Base-by-base conservation (phyloP, 177 flowering plant genomes). In the Vitis hybrid region DNA sequence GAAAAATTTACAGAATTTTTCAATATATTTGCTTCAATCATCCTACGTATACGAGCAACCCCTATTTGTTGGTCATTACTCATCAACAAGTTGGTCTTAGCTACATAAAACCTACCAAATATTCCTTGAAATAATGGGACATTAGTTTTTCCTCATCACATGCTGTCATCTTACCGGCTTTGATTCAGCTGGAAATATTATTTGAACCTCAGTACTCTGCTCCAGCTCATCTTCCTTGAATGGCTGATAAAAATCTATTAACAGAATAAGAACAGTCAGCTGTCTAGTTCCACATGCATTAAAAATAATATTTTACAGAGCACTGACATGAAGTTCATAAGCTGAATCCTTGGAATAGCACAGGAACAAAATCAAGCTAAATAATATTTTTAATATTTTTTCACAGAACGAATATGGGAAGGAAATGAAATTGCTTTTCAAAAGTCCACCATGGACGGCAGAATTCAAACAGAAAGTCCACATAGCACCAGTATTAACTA, bases 211-310 rank as follows among this genome's bases (percentile, higher is more conserved):
- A 17, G 97, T 95, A 67, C 87, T 88, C 70, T 86, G 93, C 64
- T 95, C 97, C 70, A 81, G 61, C 74, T 95, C 97, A 74, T 95
- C 99, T 74, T 95, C 91, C 80, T 85, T 82, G n/a, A 90, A 64
- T 11, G 99, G 99, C 13, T 93, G 78, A 67, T 91, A 91, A 75
- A 95, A 87, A 83, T 95, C 99, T 95, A 82, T 74, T 24, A 71
- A 79, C 52, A 70, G 32, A 56, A 67, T 27, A 49, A 63, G 60
- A n/a, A n/a, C 52, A 48, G 61, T 57, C 32, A 64, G 11, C 14
- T 10, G 60, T 50, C 19, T 14, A 70, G 52, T 52, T 51, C 51
- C n/a, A 65, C 35, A 48, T 65, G 14, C 18, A 60, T 24, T 4
- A 11, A 50, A 12, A 50, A 5, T 40, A 40, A 40, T 40, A 40